Evolutionary conservation across 1,139 yeast genomes (phyloP).

Genomic region (Saccharomyces hybrid): DNA sequence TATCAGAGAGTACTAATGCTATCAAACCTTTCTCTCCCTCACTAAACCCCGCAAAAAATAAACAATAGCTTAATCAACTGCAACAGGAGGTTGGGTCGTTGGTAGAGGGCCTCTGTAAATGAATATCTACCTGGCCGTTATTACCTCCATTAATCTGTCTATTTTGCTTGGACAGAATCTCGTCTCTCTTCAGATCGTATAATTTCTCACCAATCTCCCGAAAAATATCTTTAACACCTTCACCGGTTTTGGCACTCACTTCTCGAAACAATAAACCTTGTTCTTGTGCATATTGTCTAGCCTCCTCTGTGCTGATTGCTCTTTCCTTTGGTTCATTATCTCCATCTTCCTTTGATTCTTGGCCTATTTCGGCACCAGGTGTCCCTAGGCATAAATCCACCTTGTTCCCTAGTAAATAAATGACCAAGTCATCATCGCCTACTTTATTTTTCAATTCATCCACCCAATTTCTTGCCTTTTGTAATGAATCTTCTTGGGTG

Average conservation of each 20-base stretch:
- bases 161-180: constrained; percentile 18
- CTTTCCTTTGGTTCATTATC: constrained; percentile 39
- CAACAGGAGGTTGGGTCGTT: constrained; percentile 39
- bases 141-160: constrained; percentile 19
- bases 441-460: constrained; percentile 92
- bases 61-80: constrained; percentile 10
- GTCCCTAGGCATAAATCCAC: constrained; percentile 45
- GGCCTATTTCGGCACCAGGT: neutral
- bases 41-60: neutral
- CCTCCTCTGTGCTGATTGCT: constrained; percentile 46
- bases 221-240: constrained; percentile 74
- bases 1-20: neutral
- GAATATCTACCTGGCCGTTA: constrained; percentile 30
- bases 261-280: constrained; percentile 78
- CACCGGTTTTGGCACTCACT: constrained; percentile 90
- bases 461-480: constrained; percentile 93
- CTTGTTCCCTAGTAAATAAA: constrained; percentile 81
- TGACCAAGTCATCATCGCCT: constrained; percentile 60
- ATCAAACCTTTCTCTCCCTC: neutral
- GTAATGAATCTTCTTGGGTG: constrained; percentile 60
- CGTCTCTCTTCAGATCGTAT: constrained; percentile 27
- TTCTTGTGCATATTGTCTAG: constrained; percentile 57
- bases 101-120: constrained; percentile 41
- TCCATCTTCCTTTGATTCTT: neutral
- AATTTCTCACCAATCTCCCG: constrained; percentile 71